These are phyloP conservation scores for Melanogaster broomeanus DNA, from an alignment of 768 basidiomycete genomes.

Conservation along the genomic window DNA sequence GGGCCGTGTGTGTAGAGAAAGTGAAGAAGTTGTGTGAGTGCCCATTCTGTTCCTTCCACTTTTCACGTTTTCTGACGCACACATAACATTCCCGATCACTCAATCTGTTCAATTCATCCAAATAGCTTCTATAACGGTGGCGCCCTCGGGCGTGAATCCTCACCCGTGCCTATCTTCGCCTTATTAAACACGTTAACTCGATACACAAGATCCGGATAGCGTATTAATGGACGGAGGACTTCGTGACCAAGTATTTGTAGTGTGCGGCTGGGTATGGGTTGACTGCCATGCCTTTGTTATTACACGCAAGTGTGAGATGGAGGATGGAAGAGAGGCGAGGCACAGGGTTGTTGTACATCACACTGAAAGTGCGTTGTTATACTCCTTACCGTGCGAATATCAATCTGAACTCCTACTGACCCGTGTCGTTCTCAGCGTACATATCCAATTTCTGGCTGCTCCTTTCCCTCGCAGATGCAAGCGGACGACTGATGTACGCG, in stretches of 20 bases:
- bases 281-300: constrained; percentile 92
- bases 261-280: constrained; percentile 89
- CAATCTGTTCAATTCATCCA: no score
- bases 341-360: constrained; percentile 46
- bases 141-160: constrained; percentile 80
- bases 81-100: not conserved
- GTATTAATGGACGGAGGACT: constrained; percentile 94
- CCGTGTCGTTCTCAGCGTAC: constrained; percentile 54
- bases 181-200: constrained; percentile 88
- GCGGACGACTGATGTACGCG: no score
- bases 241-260: no score
- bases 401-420: not conserved
- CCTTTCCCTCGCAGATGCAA: no score
- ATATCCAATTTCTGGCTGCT: no score
- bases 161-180: constrained; percentile 69
- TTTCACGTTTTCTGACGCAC: not conserved
- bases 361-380: constrained; percentile 45
- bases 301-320: no score
- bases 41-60: no score
- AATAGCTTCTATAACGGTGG: constrained; percentile 88
- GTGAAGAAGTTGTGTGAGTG: constrained; percentile 89
- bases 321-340: no score
- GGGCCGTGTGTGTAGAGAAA: constrained; percentile 81
- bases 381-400: not conserved
- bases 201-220: constrained; percentile 94